Evolutionary conservation across 352 stramenopile genomes (phyloP).

Genomic region (Pythium myriotylum): DNA sequence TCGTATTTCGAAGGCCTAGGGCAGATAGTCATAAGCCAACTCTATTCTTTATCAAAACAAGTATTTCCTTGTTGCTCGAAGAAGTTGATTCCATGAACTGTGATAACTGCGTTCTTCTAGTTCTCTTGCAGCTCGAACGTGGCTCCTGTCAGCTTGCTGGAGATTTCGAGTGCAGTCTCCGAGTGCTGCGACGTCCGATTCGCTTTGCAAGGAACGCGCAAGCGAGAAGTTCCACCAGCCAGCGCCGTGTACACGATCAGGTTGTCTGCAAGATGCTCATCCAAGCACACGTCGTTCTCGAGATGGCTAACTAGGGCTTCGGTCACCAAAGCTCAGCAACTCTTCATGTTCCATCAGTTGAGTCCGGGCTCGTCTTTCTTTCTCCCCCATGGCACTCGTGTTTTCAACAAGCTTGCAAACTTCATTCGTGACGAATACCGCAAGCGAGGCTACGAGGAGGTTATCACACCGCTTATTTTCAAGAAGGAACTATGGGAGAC

Average conservation of each 20-base stretch:
- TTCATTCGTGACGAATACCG: conserved; percentile 89
- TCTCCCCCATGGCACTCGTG: conserved; percentile 95
- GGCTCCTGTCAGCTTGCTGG: conserved; percentile 41
- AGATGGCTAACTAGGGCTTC: conserved; percentile 33
- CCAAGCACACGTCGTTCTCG: conserved; percentile 55
- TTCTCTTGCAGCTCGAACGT: conserved; percentile 44
- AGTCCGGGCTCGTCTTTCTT: conserved; percentile 98
- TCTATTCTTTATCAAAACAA: too few relatives aligned
- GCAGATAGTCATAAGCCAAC: too few relatives aligned
- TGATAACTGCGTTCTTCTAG: conserved; percentile 39
- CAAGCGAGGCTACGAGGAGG: conserved; percentile 93
- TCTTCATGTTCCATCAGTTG: conserved; percentile 96
- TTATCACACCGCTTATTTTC: conserved; percentile 98
- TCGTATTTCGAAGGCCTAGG: too few relatives aligned
- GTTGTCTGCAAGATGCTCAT: conserved; percentile 79
- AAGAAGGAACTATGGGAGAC: conserved; percentile 98
- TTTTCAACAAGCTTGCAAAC: conserved; percentile 97
- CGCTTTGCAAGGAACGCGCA: conserved; percentile 51
- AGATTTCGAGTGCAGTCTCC: conserved; percentile 55
- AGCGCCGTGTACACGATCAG: conserved; percentile 70
- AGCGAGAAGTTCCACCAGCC: conserved; percentile 44
- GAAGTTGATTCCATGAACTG: conserved; percentile 51
- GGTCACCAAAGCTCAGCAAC: conserved; percentile 94
- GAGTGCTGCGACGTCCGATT: conserved; percentile 53
- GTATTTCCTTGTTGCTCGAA: background rate